These are phyloP conservation scores for Triticum urartu DNA, from an alignment of 176 grass and related monocot species.

Conservation along the genomic window DNA sequence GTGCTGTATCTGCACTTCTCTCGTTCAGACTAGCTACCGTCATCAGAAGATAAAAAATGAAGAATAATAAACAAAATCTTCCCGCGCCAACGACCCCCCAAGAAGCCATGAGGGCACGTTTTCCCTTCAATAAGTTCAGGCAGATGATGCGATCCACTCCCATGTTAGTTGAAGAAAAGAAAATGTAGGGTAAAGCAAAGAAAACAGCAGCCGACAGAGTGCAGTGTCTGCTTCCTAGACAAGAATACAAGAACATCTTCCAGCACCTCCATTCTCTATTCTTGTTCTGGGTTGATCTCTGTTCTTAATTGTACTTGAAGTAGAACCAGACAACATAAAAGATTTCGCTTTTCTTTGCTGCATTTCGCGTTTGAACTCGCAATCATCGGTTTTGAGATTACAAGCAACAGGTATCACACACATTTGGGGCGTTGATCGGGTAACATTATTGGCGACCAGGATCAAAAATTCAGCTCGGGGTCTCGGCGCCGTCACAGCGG, in stretches of 20 bases:
- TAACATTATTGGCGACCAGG: conserved; percentile 28
- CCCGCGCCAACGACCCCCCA: background rate
- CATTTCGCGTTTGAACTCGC: background rate
- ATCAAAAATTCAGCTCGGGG: conserved; percentile 43
- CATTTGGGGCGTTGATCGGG: background rate
- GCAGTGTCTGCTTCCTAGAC: background rate
- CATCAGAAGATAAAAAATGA: background rate
- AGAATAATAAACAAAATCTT: background rate
- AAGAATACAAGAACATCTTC: background rate
- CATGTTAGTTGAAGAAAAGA: background rate
- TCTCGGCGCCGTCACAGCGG: conserved; percentile 42
- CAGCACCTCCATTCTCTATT: background rate
- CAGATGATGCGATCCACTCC: background rate
- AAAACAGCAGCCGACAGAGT: background rate
- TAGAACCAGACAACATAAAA: background rate
- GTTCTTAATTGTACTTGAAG: background rate
- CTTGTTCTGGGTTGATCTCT: background rate
- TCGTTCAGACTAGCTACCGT: background rate
- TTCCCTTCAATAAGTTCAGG: background rate
- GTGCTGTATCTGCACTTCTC: background rate
- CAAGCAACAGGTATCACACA: background rate
- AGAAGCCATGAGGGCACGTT: background rate
- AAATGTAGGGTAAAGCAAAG: background rate
- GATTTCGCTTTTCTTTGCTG: background rate
- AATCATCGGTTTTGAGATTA: conserved; percentile 39